phyloP scores from a whole-genome alignment of 1,139 yeast species.

The Lodderomyces margitis region DNA sequence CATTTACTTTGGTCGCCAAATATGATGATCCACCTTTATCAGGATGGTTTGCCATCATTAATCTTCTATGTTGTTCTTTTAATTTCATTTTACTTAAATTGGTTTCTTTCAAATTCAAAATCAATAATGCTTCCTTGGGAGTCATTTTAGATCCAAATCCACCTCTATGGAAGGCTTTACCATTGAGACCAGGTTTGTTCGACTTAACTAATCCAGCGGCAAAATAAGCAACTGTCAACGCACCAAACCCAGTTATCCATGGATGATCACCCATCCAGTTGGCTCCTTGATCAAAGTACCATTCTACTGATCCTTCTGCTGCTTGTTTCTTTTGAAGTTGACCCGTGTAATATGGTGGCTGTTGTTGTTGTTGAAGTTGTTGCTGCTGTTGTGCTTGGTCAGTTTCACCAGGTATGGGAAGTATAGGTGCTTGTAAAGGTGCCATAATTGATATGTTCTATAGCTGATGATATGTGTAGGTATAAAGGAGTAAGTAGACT shows the following conservation, averaged over 20 bases:
- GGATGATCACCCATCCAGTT: conserved; percentile 77
- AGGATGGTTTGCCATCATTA: conserved; percentile 93
- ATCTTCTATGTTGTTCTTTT: conserved; percentile 86
- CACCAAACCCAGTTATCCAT: conserved; percentile 68
- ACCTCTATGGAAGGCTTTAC: conserved; percentile 75
- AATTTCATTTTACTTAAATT: conserved; percentile 72
- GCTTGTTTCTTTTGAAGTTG: conserved; percentile 44
- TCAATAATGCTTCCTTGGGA: conserved; percentile 86
- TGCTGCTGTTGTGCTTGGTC: conserved; percentile 19
- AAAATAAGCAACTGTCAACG: conserved; percentile 60
- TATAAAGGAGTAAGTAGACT: neutral
- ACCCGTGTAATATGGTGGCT: conserved; percentile 35
- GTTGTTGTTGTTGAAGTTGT: conserved; percentile 17
- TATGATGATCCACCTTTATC: conserved; percentile 97
- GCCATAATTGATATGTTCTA: conserved; percentile 10
- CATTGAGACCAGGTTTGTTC: conserved; percentile 69
- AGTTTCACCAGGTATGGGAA: conserved; percentile 59
- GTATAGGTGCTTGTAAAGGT: conserved; percentile 53
- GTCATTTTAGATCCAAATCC: conserved; percentile 89
- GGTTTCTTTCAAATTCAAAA: conserved; percentile 79
- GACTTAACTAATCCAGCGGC: conserved; percentile 70
- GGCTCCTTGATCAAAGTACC: conserved; percentile 65
- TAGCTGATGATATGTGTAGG: neutral
- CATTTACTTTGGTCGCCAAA: conserved; percentile 93
- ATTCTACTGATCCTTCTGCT: conserved; percentile 53